Percentiles rank a stretch among this genome's conserved stretches.
Conservation (phyloP, 306 rosid species). For the Datisca glomerata region DNA sequence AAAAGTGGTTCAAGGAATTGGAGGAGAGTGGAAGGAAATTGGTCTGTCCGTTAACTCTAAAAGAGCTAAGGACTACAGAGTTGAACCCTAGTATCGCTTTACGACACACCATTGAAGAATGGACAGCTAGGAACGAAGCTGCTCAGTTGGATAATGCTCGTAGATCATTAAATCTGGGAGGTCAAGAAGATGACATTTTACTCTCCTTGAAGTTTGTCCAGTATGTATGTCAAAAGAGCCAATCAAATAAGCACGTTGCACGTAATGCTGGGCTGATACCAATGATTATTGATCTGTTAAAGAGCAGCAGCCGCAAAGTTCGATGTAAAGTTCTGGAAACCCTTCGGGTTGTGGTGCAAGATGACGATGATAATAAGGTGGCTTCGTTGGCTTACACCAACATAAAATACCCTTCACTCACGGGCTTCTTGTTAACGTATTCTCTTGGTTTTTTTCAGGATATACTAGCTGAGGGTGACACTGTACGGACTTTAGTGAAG, state of each 20-base stretch:
- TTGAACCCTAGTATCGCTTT: slow-evolving; percentile 92
- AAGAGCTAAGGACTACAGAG: slow-evolving; percentile 47
- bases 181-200: slow-evolving; percentile 62
- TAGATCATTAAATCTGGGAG: slow-evolving; percentile 47
- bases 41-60: slow-evolving; percentile 68
- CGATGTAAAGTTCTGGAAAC: slow-evolving; percentile 80
- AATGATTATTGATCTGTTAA: slow-evolving; percentile 76
- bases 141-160: slow-evolving; percentile 93
- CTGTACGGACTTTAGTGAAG: slow-evolving; percentile 73
- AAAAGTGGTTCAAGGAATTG: slow-evolving; percentile 94
- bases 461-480: slow-evolving; percentile 83
- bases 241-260: slow-evolving; percentile 47
- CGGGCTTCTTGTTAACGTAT: not conserved
- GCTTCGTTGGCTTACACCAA: slow-evolving; percentile 7
- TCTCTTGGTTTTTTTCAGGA: slow-evolving; percentile 57
- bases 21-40: slow-evolving; percentile 71
- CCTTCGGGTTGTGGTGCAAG: slow-evolving; percentile 67
- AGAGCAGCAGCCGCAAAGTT: slow-evolving; percentile 70
- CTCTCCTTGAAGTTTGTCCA: slow-evolving; percentile 61
- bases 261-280: slow-evolving; percentile 77
- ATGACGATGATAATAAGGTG: slow-evolving; percentile 80
- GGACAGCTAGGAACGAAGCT: slow-evolving; percentile 94
- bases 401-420: too few relatives aligned
- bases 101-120: slow-evolving; percentile 97
- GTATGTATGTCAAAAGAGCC: slow-evolving; percentile 55